These are phyloP conservation scores for Opeltia flavorubescens DNA, from an alignment of 495 filamentous ascomycete species.

Conservation along the genomic window DNA sequence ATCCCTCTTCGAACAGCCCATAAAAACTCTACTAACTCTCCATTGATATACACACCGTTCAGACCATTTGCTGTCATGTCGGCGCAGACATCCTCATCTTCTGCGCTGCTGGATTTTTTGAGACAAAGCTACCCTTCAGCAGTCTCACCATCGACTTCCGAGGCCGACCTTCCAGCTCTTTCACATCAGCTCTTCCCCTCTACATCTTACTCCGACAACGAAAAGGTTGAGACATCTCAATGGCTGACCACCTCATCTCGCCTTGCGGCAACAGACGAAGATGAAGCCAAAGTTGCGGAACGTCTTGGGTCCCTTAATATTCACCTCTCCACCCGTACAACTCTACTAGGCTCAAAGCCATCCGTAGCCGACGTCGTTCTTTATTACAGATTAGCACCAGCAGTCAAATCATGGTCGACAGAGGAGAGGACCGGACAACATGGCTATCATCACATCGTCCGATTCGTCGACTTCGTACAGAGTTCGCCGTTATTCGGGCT, in stretches of 20 bases:
- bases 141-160: conserved; percentile 33
- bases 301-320: conserved; percentile 61
- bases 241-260: conserved; percentile 66
- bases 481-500: conserved; percentile 68
- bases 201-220: conserved; percentile 54
- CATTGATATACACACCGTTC: too few species aligned
- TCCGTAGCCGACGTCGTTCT: conserved; percentile 79
- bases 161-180: conserved; percentile 34
- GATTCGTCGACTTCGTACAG: conserved; percentile 87
- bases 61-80: conserved; percentile 24
- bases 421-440: conserved; percentile 86
- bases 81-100: conserved; percentile 33
- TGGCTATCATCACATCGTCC: conserved; percentile 82
- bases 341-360: conserved; percentile 78
- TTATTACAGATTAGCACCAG: conserved; percentile 66
- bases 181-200: conserved; percentile 49
- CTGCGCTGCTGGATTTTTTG: conserved; percentile 38
- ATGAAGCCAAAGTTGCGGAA: conserved; percentile 40
- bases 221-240: conserved; percentile 74
- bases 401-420: conserved; percentile 64
- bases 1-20: too few species aligned
- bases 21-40: too few species aligned
- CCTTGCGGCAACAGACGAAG: conserved; percentile 43
- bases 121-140: conserved; percentile 37
- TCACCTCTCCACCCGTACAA: conserved; percentile 78